Base-by-base conservation (phyloP, 805 yeast species). In the Aciculoconidium aculeatum region DNA sequence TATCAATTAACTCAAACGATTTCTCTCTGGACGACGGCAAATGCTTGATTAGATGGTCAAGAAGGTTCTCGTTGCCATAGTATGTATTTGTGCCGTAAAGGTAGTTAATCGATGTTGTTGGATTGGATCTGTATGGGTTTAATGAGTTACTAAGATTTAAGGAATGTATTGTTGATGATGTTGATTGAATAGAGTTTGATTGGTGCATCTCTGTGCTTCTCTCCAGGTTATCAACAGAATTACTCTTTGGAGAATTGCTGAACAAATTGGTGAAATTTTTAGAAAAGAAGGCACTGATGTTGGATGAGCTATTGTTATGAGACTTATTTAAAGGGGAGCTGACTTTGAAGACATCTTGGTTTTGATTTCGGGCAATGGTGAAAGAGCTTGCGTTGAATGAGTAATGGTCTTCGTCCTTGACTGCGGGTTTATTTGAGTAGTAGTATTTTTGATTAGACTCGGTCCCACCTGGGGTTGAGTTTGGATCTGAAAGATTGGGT, bases 1-100 rank as follows among this genome's bases (percentile, higher is more conserved):
- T 53, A 19, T 65, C 61, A 3, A 72, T 51, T 23, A 74, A 51
- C 31, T 65, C 72, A 40, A 55, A 65, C 0, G 75, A 65, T 21
- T 69, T 55, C 27, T 58, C 65, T 25, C 52, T 59, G 1, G 65
- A 44, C 9, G 34, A 46, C 1, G 80, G 80, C 9, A 74, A 40
- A 34, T 63, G 67, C 6, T 55, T 49, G n/a, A 55, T 41, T 9
- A 74, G 47, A 35, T 63, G 67, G 15, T 47, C 53, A 11, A 58
- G 37, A 7, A 63, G 40, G 27, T 53, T 41, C 6, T 47, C 55
- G 34, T 61, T 61, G 23, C 54, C 58, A 33, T 59, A 58, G 37
- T 57, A 49, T 6, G 57, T 47, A 40, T 60, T 61, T 2, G 70
- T 61, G 7, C 68, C 68, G 32, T 54, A 61, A 11, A 61, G 39